These are phyloP conservation scores for Didymosphaeria variabile DNA, from an alignment of 2,329 filamentous ascomycete species.

Conservation along the genomic window DNA sequence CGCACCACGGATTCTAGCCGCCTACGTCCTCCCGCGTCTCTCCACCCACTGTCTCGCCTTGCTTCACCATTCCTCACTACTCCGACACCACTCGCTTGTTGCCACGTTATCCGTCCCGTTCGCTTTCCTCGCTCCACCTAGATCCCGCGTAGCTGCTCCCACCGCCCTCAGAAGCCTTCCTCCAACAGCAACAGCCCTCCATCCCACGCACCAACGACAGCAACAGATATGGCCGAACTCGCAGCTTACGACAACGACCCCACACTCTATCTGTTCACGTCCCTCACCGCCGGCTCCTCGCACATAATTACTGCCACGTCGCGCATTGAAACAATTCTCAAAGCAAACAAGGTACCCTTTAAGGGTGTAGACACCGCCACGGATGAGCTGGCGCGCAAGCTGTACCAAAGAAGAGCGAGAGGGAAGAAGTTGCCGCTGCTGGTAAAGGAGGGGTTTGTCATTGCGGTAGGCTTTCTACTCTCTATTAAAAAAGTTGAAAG, in stretches of 20 bases:
- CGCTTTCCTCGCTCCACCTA: not conserved
- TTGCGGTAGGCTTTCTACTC: conserved; percentile 74
- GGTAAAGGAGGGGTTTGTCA: conserved; percentile 83
- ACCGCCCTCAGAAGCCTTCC: not conserved
- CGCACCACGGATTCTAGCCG: conserved; percentile 15
- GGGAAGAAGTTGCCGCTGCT: conserved; percentile 90
- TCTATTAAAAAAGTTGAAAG: not conserved
- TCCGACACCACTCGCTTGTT: not conserved
- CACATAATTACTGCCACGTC: conserved; percentile 97
- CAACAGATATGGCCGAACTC: conserved; percentile 49
- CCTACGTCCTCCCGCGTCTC: conserved; percentile 1
- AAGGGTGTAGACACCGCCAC: conserved; percentile 90
- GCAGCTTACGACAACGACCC: conserved; percentile 56
- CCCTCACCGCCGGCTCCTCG: conserved; percentile 91
- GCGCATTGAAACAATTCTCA: conserved; percentile 93
- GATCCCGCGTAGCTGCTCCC: not conserved
- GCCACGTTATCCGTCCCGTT: not conserved
- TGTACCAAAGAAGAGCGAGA: conserved; percentile 85
- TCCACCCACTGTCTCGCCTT: conserved; percentile 17
- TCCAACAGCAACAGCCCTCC: conserved; percentile 8
- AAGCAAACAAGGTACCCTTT: conserved; percentile 93
- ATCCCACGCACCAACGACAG: conserved; percentile 1
- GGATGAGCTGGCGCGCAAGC: conserved; percentile 84
- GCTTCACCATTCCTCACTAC: not conserved
- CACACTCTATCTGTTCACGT: conserved; percentile 91